These are phyloP conservation scores for Aspergillus flavus DNA, from an alignment of 2,329 filamentous ascomycete genomes.

Conservation along the genomic window DNA sequence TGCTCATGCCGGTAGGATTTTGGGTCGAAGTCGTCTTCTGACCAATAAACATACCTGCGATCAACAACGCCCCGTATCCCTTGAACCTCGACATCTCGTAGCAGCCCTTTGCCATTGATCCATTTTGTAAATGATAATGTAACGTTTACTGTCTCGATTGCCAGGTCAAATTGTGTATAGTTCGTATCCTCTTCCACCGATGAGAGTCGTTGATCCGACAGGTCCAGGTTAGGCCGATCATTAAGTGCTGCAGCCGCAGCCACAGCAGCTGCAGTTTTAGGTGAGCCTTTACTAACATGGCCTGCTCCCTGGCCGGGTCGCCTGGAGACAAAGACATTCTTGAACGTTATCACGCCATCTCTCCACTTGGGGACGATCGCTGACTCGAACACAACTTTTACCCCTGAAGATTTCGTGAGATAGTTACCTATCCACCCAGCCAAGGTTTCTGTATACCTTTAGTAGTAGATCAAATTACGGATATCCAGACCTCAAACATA, in stretches of 20 bases:
- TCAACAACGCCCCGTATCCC: slow-evolving; percentile 92
- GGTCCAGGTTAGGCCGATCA: slow-evolving; percentile 47
- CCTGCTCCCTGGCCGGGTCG: slow-evolving; percentile 79
- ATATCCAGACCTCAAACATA: slow-evolving; percentile 44
- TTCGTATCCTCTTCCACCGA: slow-evolving; percentile 80
- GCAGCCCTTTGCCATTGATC: slow-evolving; percentile 93
- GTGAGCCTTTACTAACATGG: slow-evolving; percentile 90
- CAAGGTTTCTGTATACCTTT: slow-evolving; percentile 69
- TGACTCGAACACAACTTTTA: slow-evolving; percentile 95
- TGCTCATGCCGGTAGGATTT: slow-evolving; percentile 86
- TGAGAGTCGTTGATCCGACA: slow-evolving; percentile 28
- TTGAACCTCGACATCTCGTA: slow-evolving; percentile 91
- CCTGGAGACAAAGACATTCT: slow-evolving; percentile 93
- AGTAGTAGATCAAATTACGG: slow-evolving; percentile 20
- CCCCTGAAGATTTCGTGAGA: slow-evolving; percentile 86
- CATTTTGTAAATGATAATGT: slow-evolving; percentile 97
- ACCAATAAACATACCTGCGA: slow-evolving; percentile 78
- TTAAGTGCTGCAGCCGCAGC: slow-evolving; percentile 70
- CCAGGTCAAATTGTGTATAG: slow-evolving; percentile 96
- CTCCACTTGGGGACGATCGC: slow-evolving; percentile 97
- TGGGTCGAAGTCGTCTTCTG: slow-evolving; percentile 71
- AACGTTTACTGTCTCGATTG: slow-evolving; percentile 92
- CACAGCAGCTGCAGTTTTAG: slow-evolving; percentile 78
- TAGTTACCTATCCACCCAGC: slow-evolving; percentile 95
- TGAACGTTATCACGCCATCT: slow-evolving; percentile 92